Percentiles rank a stretch among this genome's conserved stretches.
These are phyloP conservation scores for Beauveria asiatica DNA, from an alignment of 2,329 filamentous ascomycete species.

Conservation along the genomic window DNA sequence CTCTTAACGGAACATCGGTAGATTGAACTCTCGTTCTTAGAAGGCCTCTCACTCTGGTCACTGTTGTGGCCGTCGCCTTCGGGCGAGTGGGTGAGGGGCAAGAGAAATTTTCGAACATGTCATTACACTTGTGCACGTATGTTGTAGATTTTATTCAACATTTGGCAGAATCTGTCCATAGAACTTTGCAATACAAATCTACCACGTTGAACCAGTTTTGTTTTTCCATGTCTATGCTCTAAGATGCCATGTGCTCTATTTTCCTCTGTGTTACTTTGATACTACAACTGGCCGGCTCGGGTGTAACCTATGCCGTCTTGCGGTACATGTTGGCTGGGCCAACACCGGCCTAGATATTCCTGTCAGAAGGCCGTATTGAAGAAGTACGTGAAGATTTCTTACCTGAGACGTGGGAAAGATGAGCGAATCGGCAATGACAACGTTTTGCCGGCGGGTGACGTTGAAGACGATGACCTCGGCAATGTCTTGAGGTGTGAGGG, in stretches of 20 bases:
- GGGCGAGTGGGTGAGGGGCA: conserved; percentile 28
- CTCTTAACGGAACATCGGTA: conserved; percentile 82
- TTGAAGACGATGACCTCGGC: conserved; percentile 85
- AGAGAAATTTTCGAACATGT: conserved; percentile 35
- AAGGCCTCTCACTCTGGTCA: conserved; percentile 27
- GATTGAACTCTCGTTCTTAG: conserved; percentile 35
- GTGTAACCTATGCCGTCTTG: not conserved
- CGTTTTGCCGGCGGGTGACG: conserved; percentile 77
- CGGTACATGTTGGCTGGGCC: conserved; percentile 4
- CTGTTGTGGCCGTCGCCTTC: conserved; percentile 17
- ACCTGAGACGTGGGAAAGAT: conserved; percentile 89
- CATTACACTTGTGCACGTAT: not conserved
- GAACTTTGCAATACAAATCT: not conserved
- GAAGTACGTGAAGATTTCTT: not conserved
- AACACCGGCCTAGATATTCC: not conserved
- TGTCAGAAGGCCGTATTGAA: not conserved
- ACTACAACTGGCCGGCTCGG: too few species aligned
- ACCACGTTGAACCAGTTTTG: not conserved
- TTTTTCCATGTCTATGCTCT: conserved; percentile 4
- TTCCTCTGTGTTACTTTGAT: not conserved
- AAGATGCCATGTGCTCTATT: not conserved
- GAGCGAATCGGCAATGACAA: conserved; percentile 80
- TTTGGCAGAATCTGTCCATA: not conserved
- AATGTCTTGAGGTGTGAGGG: conserved; percentile 82
- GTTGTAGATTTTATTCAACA: not conserved